A percentile compares a stretch with the other conserved stretches of the same genome.
Evolutionary conservation across 345 rosid genomes (phyloP).

Genomic region (Theobroma cacao): DNA sequence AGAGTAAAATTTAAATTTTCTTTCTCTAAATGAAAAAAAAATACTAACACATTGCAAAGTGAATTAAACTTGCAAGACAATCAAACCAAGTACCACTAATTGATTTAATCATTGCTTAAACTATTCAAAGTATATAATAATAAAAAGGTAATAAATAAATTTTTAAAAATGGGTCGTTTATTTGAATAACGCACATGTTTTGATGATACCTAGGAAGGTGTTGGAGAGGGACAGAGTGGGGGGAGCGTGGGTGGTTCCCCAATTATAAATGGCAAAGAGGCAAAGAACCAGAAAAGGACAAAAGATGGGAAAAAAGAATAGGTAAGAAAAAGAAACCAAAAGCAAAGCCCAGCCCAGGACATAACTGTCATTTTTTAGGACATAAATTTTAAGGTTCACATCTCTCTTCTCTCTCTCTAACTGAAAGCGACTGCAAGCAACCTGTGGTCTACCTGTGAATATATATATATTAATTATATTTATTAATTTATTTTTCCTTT

Average conservation of each 20-base stretch:
- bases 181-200: background rate
- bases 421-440: constrained; percentile 92
- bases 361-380: constrained; percentile 35
- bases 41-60: too few relatives aligned
- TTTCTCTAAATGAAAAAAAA: too few relatives aligned
- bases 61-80: too few relatives aligned
- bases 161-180: background rate
- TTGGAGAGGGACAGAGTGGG: background rate
- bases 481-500: background rate
- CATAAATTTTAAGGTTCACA: constrained; percentile 51
- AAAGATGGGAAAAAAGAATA: background rate
- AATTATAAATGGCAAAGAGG: background rate
- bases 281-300: constrained; percentile 28
- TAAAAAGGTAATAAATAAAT: background rate
- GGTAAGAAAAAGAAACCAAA: background rate
- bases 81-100: too few relatives aligned
- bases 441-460: constrained; percentile 63
- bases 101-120: too few relatives aligned
- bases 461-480: too few relatives aligned
- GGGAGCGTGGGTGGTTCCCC: constrained; percentile 4
- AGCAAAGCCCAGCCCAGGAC: constrained; percentile 19
- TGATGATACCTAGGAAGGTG: background rate
- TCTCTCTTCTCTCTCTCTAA: constrained; percentile 41
- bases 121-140: background rate
- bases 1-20: too few relatives aligned